Evolutionary conservation across 2,329 filamentous ascomycete genomes (phyloP).

Genomic region (Aspergillus sp.): DNA sequence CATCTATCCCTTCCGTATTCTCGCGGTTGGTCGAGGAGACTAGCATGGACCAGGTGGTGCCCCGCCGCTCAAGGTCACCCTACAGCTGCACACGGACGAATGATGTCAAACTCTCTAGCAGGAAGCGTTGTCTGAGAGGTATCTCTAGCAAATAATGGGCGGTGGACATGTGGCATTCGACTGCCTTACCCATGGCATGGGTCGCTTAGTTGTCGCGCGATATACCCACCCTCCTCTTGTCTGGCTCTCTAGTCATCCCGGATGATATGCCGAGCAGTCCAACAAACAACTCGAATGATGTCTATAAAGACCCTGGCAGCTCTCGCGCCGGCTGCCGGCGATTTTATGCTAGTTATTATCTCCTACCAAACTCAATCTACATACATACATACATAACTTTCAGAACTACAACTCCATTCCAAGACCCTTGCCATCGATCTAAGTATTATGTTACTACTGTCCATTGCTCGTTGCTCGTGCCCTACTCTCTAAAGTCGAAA

Average conservation of each 20-base stretch:
- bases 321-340: not conserved
- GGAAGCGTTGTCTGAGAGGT: not conserved
- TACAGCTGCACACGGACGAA: constrained; percentile 1
- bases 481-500: not conserved
- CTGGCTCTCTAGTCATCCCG: not conserved
- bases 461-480: not conserved
- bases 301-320: constrained; percentile 1
- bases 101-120: not conserved
- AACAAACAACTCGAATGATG: not conserved
- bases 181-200: constrained; percentile 9
- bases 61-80: not conserved
- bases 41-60: not conserved
- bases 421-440: not conserved
- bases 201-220: constrained; percentile 8
- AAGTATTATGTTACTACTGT: constrained; percentile 1
- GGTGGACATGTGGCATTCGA: constrained; percentile 11
- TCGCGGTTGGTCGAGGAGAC: not conserved
- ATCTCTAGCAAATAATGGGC: constrained; percentile 9
- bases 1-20: not conserved
- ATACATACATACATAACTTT: not conserved
- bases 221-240: constrained; percentile 1
- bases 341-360: not conserved
- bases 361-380: not conserved
- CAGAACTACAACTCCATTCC: not conserved
- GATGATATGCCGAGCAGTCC: not conserved